Conservation (phyloP, 257 asterid genomes). For the Solanum chmielewskii region DNA sequence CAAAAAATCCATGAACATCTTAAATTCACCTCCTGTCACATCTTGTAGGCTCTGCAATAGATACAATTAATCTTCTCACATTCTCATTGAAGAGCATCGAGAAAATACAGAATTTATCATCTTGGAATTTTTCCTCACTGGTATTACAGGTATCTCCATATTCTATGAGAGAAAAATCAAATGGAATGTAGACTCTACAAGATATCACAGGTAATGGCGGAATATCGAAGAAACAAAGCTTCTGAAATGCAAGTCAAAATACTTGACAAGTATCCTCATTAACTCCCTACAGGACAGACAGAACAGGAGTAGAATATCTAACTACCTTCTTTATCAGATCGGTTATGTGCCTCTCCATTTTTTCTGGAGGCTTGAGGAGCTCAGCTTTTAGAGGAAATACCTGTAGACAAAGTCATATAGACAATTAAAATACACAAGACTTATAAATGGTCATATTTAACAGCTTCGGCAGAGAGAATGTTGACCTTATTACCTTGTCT, state of each 20-base stretch:
- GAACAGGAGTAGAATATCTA: not conserved
- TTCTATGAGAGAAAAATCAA: not conserved
- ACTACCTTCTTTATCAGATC: conserved; percentile 71
- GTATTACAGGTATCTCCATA: not conserved
- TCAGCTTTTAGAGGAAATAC: conserved; percentile 86
- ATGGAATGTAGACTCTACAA: not conserved
- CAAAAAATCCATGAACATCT: conserved; percentile 85
- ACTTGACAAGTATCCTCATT: not conserved
- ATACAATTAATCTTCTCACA: conserved; percentile 1
- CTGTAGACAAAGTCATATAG: conserved; percentile 23
- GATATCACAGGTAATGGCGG: not conserved
- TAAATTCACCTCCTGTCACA: conserved; percentile 93
- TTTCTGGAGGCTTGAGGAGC: conserved; percentile 70
- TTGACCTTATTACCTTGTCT: conserved; percentile 55
- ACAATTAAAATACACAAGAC: not conserved
- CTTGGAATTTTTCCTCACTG: not conserved
- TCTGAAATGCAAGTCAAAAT: not conserved
- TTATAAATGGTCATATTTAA: not conserved
- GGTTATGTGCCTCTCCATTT: conserved; percentile 94
- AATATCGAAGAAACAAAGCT: not conserved
- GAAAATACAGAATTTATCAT: not conserved
- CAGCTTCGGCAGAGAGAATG: not conserved
- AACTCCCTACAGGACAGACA: not conserved
- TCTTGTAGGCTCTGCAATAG: conserved; percentile 82
- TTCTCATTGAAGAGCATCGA: not conserved